Base-by-base conservation (phyloP, 2,329 filamentous ascomycete species). In the Sphaerulina vaccinii region DNA sequence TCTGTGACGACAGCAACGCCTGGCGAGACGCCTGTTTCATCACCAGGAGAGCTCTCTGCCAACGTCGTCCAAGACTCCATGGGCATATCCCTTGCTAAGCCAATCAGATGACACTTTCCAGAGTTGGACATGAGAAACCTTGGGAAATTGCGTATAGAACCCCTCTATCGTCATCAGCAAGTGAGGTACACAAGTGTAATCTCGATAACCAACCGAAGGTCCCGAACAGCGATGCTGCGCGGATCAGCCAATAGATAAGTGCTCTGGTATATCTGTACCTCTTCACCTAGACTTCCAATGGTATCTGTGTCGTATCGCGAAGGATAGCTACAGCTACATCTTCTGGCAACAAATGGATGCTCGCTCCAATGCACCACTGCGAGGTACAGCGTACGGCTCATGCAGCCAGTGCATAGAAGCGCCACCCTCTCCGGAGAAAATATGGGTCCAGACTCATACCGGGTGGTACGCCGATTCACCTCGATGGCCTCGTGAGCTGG, bases 401-500 rank as follows among this genome's bases (percentile, higher is more conserved):
- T 49, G 51, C 51, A 49, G 23, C 36, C 21, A 8, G 33, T 46
- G 49, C 50, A 52, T 42, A 54, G 46, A 21, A 13, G 33, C 50
- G 51, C 51, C 51, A 50, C 51, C 27, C 15, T 40, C 16, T 16
- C 35, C 51, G 51, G 51, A 49, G 39, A 16, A 37, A 32, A 32
- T 10, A 42, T 53, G 22, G 43, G 51, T 45, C 51, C 23, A 54
- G 51, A 54, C 29, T n/a, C n/a, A n/a, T 45, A 41, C 23, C 49
- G 41, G 33, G 33, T 37, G n/a, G n/a, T 22, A 29, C 3, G 13
- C 6, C 21, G 23, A 27, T 37, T 16, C 36, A 37, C 19, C 24
- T 40, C 19, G 33, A 21, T 36, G 36, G 39, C 37, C 45, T 49
- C 45, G 45, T 49, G 45, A 49, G 37, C 45, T 40, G 37, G 37